Conservation (phyloP, 768 basidiomycete genomes). For the Mrakia hoshinonis region DNA sequence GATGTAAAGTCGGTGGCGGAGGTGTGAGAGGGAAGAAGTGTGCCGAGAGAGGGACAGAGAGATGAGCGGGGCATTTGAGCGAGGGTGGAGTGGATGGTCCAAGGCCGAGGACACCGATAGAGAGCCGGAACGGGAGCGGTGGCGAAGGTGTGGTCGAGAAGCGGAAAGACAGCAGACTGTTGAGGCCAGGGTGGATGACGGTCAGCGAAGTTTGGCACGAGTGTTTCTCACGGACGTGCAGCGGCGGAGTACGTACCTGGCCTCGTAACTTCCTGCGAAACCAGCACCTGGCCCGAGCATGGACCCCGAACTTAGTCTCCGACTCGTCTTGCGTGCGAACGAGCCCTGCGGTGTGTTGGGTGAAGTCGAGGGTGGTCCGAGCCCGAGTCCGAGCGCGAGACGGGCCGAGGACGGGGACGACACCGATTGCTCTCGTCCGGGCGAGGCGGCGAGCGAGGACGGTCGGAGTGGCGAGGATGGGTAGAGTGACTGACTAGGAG, state of each 20-base stretch:
- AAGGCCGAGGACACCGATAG: conserved; percentile 7
- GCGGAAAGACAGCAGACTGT: conserved; percentile 24
- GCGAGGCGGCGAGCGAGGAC: background rate
- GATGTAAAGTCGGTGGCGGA: background rate
- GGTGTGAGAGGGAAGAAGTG: conserved; percentile 29
- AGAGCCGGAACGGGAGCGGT: conserved; percentile 14
- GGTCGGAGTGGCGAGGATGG: conserved; percentile 13
- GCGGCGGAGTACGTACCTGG: background rate
- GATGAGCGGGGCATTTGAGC: conserved; percentile 28
- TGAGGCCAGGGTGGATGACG: background rate
- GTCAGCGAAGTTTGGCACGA: too few relatives aligned
- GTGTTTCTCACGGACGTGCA: too few relatives aligned
- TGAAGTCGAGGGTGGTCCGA: background rate
- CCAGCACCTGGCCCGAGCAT: background rate
- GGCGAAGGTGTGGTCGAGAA: conserved; percentile 21
- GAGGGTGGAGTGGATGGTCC: conserved; percentile 24
- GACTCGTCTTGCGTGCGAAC: background rate
- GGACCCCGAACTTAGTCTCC: background rate
- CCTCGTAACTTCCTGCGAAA: conserved; percentile 24
- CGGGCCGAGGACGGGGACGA: background rate
- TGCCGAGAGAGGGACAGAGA: conserved; percentile 31
- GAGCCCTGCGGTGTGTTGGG: background rate
- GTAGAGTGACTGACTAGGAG: background rate
- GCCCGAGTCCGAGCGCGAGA: background rate
- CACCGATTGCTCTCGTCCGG: too few relatives aligned